Base-by-base conservation (phyloP, 176 grass and related monocot genomes). In the Raddia distichophylla region DNA sequence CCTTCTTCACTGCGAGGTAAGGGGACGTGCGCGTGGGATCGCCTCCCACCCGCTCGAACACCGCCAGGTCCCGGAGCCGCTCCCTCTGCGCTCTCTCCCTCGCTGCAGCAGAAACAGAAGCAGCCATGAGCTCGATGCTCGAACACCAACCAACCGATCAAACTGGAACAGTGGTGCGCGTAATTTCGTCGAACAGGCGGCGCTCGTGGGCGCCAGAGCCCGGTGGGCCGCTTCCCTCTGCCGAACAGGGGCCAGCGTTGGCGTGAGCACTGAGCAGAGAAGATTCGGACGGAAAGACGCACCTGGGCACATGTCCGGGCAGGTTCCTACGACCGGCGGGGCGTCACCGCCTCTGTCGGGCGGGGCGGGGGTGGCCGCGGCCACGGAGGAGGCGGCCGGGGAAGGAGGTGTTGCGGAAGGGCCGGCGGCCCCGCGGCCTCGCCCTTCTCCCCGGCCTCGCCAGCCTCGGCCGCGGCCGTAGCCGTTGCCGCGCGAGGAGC, bases 241-340 rank as follows among this genome's bases (percentile, higher is more conserved):
- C 20, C 44, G 17, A 84, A 53, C 46, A 64, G 56, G 22, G 13
- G 8, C 47, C 6, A 67, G 19, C 19, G 12, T 56, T 5, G 20
- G 59, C 8, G 43, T 5, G 8, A 27, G 27, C 27, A 27, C 27
- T 27, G 27, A 44, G 60, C 2, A 45, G 19, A 20, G 14, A 11
- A 43, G 52, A 0, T 46, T 81, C 60, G 54, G 43, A 48, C 3
- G 35, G n/a, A 89, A 68, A 8, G 16, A 0, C 40, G 35, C 82
- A 94, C 95, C 92, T 49, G 95, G 95, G 77, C 95, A 98, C 95
- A 98, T 98, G 73, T 98, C 86, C 66, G 84, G 75, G 84, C 95
- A 98, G 79, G 78, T 91, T 9, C 95, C 95, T 3, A 86, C 73
- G 75, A 94, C 68, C 59, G 71, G 67, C 67, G 71, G 45, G 22